A percentile compares a stretch with the other conserved stretches of the same genome.
These are phyloP conservation scores for Tolypocladium nubicola DNA, from an alignment of 2,329 filamentous ascomycete species.

Conservation along the genomic window DNA sequence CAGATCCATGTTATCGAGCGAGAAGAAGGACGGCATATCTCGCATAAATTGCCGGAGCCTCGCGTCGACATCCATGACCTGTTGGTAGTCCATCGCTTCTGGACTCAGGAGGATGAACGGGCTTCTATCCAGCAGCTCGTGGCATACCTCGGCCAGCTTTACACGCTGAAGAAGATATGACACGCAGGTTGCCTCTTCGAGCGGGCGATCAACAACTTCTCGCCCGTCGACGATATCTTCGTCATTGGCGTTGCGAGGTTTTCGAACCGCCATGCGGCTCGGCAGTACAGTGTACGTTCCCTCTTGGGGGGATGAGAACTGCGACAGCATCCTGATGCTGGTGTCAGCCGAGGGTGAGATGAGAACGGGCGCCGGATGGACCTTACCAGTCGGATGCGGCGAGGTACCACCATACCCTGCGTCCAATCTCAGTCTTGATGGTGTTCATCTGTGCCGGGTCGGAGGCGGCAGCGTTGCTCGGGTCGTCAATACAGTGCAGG, in stretches of 20 bases:
- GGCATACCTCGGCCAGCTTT: slow-evolving; percentile 25
- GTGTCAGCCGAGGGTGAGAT: not conserved
- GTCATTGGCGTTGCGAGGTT: slow-evolving; percentile 27
- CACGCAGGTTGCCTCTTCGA: slow-evolving; percentile 20
- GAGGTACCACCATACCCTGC: slow-evolving; percentile 34
- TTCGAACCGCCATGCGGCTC: slow-evolving; percentile 25
- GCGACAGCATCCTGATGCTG: slow-evolving; percentile 20
- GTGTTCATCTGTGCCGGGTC: slow-evolving; percentile 12
- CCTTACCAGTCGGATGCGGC: slow-evolving; percentile 27
- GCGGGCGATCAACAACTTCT: slow-evolving; percentile 17
- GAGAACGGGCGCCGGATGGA: too few species aligned
- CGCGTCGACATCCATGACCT: slow-evolving; percentile 21
- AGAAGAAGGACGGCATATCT: slow-evolving; percentile 19
- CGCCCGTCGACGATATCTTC: slow-evolving; percentile 20
- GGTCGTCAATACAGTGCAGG: slow-evolving; percentile 28
- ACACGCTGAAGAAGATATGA: slow-evolving; percentile 27
- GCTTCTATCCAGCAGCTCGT: slow-evolving; percentile 21
- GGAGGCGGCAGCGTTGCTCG: slow-evolving; percentile 8
- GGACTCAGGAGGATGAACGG: slow-evolving; percentile 12
- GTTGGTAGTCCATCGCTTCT: slow-evolving; percentile 20
- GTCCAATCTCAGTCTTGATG: slow-evolving; percentile 23
- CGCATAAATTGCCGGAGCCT: slow-evolving; percentile 15
- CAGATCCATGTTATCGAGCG: slow-evolving; percentile 8
- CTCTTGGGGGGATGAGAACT: slow-evolving; percentile 23
- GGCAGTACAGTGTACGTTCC: slow-evolving; percentile 25